phyloP scores from a whole-genome alignment of 257 asterid genomes.

The Petunia secreta region DNA sequence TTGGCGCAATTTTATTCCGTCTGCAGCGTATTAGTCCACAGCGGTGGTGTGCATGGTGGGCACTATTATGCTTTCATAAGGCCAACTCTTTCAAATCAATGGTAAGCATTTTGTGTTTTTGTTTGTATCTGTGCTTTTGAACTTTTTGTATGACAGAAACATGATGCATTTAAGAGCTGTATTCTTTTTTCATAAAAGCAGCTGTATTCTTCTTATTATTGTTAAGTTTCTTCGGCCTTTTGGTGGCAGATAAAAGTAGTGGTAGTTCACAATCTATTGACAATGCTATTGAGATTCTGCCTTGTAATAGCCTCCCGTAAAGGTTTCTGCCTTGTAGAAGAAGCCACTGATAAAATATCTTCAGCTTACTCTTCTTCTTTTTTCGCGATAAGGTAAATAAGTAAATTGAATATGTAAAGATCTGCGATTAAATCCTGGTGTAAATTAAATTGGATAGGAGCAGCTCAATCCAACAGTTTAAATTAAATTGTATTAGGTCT shows the following conservation, averaged over 20 bases:
- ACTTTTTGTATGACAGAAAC: slow-evolving; percentile 18
- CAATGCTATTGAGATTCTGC: background rate
- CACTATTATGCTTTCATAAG: slow-evolving; percentile 96
- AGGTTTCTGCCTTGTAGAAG: too few species aligned
- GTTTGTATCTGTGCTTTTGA: background rate
- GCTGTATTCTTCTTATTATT: background rate
- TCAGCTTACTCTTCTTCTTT: background rate
- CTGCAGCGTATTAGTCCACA: slow-evolving; percentile 93
- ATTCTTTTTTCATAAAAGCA: background rate
- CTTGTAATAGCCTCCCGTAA: background rate
- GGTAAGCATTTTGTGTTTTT: slow-evolving; percentile 52
- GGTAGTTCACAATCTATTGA: background rate
- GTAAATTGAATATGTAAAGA: background rate
- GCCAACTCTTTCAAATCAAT: slow-evolving; percentile 88
- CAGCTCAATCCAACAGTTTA: too few species aligned
- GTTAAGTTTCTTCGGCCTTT: background rate
- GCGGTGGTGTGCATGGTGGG: slow-evolving; percentile 98
- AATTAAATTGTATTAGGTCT: too few species aligned
- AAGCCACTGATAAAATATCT: background rate
- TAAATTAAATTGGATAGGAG: too few species aligned
- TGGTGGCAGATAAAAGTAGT: slow-evolving; percentile 1
- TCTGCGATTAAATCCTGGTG: background rate
- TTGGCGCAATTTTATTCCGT: background rate
- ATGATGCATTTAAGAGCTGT: background rate
- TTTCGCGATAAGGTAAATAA: background rate